Percentiles rank a stretch among this genome's conserved stretches.
phyloP scores from a whole-genome alignment of 2,329 filamentous ascomycete genomes.

The Pseudopithomyces chartarum region DNA sequence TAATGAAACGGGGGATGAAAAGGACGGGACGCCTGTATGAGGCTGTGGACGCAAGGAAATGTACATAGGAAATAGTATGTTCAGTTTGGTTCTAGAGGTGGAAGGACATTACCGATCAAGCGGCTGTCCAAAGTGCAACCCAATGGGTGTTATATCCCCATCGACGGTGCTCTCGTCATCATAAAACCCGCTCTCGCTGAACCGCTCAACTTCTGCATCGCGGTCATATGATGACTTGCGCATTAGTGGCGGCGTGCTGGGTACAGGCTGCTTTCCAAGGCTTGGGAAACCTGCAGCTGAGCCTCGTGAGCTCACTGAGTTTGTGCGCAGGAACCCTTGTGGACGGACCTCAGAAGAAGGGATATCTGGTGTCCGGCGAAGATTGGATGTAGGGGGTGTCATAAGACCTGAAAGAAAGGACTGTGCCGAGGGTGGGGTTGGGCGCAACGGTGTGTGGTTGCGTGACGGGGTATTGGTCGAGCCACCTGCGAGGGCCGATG shows the following conservation, averaged over 20 bases:
- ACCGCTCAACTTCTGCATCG: constrained; percentile 60
- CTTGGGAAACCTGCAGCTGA: constrained; percentile 38
- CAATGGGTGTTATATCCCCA: constrained; percentile 39
- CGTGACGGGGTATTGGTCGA: constrained; percentile 35
- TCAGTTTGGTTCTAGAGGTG: neutral
- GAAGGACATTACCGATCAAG: constrained; percentile 13
- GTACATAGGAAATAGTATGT: neutral
- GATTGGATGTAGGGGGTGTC: constrained; percentile 82
- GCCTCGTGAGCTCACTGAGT: constrained; percentile 34
- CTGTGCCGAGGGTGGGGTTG: constrained; percentile 55
- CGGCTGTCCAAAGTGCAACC: constrained; percentile 39
- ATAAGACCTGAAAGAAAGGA: constrained; percentile 78
- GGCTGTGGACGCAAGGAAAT: neutral
- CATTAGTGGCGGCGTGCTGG: constrained; percentile 60
- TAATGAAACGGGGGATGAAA: neutral
- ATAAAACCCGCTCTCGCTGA: constrained; percentile 53
- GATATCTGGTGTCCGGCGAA: constrained; percentile 65
- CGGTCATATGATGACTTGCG: constrained; percentile 62
- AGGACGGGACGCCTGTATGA: constrained; percentile 4
- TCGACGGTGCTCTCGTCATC: constrained; percentile 57
- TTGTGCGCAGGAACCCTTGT: constrained; percentile 28
- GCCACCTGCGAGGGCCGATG: constrained; percentile 51
- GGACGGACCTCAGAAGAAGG: constrained; percentile 38
- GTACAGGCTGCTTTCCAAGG: constrained; percentile 34
- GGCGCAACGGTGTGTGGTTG: constrained; percentile 40